Evolutionary conservation across 495 filamentous ascomycete species (phyloP).

Genomic region (Xylaria venustula): DNA sequence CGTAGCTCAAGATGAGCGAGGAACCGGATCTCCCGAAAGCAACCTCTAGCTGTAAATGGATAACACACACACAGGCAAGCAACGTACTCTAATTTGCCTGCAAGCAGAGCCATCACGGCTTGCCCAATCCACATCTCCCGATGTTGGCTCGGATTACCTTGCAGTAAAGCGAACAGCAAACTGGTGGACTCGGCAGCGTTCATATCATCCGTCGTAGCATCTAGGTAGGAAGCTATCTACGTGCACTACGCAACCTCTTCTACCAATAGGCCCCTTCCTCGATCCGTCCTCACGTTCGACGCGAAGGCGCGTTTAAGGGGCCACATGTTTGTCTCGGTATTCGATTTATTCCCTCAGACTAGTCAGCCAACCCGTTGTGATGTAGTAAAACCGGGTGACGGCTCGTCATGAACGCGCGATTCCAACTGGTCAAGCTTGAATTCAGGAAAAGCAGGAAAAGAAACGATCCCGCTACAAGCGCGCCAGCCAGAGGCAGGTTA

Average conservation of each 20-base stretch:
- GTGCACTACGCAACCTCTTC: neutral
- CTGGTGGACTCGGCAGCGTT: neutral
- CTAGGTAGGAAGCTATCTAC: neutral
- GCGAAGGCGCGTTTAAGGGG: neutral
- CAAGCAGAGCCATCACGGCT: neutral
- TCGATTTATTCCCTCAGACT: neutral
- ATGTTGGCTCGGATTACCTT: neutral
- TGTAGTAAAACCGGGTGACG: neutral
- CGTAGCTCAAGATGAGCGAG: conserved; percentile 12
- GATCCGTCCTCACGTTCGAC: neutral
- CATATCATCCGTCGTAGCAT: neutral
- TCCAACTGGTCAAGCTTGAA: neutral
- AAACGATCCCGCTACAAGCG: conserved; percentile 17
- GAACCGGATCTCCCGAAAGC: conserved; percentile 9
- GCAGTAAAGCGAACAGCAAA: conserved; percentile 6
- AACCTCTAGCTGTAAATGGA: neutral
- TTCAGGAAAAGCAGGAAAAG: neutral
- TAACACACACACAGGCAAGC: neutral
- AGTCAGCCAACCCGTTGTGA: neutral
- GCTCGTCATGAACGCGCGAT: neutral
- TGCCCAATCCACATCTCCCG: neutral
- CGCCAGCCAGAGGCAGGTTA: neutral
- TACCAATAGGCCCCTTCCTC: conserved; percentile 1
- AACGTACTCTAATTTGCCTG: neutral
- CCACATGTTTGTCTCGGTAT: neutral